Evolutionary conservation across 495 filamentous ascomycete species (phyloP), one percentile per base, ranked within the genome.

Genomic region (Aspergillus funiculosus): DNA sequence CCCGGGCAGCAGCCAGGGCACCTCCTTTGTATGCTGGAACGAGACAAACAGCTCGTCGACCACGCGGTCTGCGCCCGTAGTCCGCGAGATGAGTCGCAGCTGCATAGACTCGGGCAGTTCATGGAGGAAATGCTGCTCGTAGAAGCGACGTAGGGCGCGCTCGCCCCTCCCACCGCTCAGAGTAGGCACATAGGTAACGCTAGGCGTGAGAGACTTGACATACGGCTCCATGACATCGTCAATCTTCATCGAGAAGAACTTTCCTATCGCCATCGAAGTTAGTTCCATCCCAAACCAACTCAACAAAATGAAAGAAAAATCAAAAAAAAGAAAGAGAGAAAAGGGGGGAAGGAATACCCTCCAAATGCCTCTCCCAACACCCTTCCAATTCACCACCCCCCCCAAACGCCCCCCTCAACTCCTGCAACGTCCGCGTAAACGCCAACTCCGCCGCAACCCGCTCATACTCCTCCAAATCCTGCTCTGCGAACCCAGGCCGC

Each of bases 1-100:
- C 0, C 82, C 85, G 0, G 89, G 89, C 0, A 91, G 64, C 54
- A 94, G 79, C 89, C 88, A 94, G 24, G 83, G 82, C 18, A 94
- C 74, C 30, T 75, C 73, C 5, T 74, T 67, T 8, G 83, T 78
- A 55, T 95, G 89, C 20, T 82, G 82, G 52, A 89, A 90, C 2
- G 70, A 54, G 3, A 74, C 54, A 39, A 73, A 69, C 4, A 83
- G 59, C 50, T 83, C 79, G 40, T 83, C 79, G 3, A 79, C 79
- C 1, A 83, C 60, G n/a, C 76, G 70, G 52, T 83, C 78, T 0
- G 71, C 63, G 5, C 79, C 80, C 2, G 75, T 59, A 0, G 87
- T 92, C 11, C 87, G 74, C 4, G 81, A 86, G 4, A 92, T 56
- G 1, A 94, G 73, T 30, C 85, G 80, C 46, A 90, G 73, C 20